phyloP scores from a whole-genome alignment of 192 early-diverging fungal genomes.

The Phycomyces nitens region DNA sequence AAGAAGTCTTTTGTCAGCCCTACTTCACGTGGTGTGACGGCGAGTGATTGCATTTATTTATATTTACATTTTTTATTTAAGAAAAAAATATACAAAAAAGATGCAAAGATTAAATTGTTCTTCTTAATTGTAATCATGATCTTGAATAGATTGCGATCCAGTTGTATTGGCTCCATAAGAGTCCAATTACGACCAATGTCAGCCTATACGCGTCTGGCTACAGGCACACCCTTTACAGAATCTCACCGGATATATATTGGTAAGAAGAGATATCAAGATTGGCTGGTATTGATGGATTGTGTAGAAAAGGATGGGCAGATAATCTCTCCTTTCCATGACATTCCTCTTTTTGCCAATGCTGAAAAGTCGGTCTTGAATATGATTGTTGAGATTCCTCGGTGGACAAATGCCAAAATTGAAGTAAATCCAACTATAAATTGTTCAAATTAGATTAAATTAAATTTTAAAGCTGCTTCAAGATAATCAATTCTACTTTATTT shows the following conservation, averaged over 20 bases:
- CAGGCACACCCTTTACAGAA: conserved; percentile 9
- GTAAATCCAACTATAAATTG: conserved; percentile 28
- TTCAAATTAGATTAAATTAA: too few relatives aligned
- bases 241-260: conserved; percentile 25
- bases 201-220: neutral
- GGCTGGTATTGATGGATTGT: neutral
- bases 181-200: neutral
- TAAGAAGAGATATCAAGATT: neutral
- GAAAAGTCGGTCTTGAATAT: conserved; percentile 93
- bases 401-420: conserved; percentile 99
- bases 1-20: too few relatives aligned
- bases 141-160: too few relatives aligned
- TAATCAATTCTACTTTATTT: too few relatives aligned
- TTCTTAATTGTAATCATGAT: too few relatives aligned
- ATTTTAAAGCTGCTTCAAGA: too few relatives aligned
- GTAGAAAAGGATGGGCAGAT: conserved; percentile 78
- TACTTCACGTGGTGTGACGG: too few relatives aligned
- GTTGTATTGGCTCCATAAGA: neutral
- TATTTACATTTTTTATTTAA: too few relatives aligned
- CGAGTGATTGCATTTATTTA: too few relatives aligned
- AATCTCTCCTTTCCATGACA: conserved; percentile 97
- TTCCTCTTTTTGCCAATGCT: conserved; percentile 89
- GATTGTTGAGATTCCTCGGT: conserved; percentile 97
- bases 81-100: too few relatives aligned
- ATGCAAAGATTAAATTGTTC: too few relatives aligned